These are phyloP conservation scores for Penicillium psychrosexuale DNA, from an alignment of 2,329 filamentous ascomycete species.

Conservation along the genomic window DNA sequence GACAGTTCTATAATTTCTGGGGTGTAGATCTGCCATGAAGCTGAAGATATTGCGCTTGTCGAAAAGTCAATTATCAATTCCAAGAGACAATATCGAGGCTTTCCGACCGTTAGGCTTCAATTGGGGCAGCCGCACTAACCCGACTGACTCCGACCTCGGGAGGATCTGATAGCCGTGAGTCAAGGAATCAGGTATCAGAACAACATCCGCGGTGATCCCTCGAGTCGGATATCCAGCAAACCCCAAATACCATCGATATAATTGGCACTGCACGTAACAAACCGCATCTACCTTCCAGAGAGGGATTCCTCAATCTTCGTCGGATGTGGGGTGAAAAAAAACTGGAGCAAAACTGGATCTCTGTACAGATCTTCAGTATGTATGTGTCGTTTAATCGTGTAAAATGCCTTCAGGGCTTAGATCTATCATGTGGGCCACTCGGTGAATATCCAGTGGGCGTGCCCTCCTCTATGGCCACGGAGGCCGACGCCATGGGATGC, in stretches of 20 bases:
- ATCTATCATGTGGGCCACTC: conserved; percentile 11
- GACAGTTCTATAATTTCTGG: neutral
- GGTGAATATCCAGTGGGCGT: conserved; percentile 7
- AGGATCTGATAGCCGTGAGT: conserved; percentile 4
- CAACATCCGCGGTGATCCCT: neutral
- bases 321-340: conserved; percentile 11
- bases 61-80: neutral
- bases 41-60: neutral
- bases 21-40: neutral
- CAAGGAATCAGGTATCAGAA: conserved; percentile 8
- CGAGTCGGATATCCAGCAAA: neutral
- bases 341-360: conserved; percentile 1
- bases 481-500: conserved; percentile 17
- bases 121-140: neutral
- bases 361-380: neutral
- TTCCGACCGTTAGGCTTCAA: neutral
- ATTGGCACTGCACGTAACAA: neutral
- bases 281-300: conserved; percentile 20
- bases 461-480: conserved; percentile 8
- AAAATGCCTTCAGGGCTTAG: neutral
- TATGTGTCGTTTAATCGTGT: conserved; percentile 1
- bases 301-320: conserved; percentile 12
- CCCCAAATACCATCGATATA: conserved; percentile 10
- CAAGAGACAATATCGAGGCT: neutral
- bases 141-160: neutral